Percentiles rank a stretch among this genome's conserved stretches.
Evolutionary conservation across 2,329 filamentous ascomycete genomes (phyloP).

Genomic region (Scolecobasidium constrictum): DNA sequence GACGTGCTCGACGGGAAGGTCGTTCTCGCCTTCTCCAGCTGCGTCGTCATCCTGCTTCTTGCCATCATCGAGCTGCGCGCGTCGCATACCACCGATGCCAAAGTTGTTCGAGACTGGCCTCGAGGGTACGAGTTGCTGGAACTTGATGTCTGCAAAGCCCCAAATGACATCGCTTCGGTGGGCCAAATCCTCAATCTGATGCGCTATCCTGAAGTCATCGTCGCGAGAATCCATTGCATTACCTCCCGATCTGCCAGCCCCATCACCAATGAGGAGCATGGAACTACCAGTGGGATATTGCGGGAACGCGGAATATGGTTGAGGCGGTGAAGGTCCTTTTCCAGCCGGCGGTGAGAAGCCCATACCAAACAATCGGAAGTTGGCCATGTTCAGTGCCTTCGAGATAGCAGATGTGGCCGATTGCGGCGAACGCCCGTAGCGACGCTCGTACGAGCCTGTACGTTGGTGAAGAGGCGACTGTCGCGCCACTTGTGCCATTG

Average conservation of each 20-base stretch:
- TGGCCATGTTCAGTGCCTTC: slow-evolving; percentile 91
- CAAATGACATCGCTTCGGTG: slow-evolving; percentile 93
- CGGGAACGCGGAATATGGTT: slow-evolving; percentile 71
- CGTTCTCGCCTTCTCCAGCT: slow-evolving; percentile 56
- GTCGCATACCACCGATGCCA: slow-evolving; percentile 32
- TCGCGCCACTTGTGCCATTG: slow-evolving; percentile 62
- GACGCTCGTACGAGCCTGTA: slow-evolving; percentile 69
- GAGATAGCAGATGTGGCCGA: slow-evolving; percentile 86
- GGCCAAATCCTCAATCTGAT: slow-evolving; percentile 81
- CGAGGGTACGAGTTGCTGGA: slow-evolving; percentile 87
- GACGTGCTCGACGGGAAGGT: slow-evolving; percentile 74
- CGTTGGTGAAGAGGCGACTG: slow-evolving; percentile 56
- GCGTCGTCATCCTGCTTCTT: slow-evolving; percentile 23
- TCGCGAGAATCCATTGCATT: slow-evolving; percentile 52
- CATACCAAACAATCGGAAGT: slow-evolving; percentile 61
- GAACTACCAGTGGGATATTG: slow-evolving; percentile 64
- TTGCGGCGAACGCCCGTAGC: slow-evolving; percentile 56
- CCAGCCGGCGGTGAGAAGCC: slow-evolving; percentile 53
- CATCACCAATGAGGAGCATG: slow-evolving; percentile 51
- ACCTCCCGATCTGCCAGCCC: slow-evolving; percentile 37
- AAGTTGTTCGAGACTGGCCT: slow-evolving; percentile 69
- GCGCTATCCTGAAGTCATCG: slow-evolving; percentile 68
- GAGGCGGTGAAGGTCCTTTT: slow-evolving; percentile 59
- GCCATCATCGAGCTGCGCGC: neutral
- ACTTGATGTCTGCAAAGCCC: slow-evolving; percentile 96